Evolutionary conservation across 768 basidiomycete species (phyloP).

Genomic region (Pleurotus ostreatus): DNA sequence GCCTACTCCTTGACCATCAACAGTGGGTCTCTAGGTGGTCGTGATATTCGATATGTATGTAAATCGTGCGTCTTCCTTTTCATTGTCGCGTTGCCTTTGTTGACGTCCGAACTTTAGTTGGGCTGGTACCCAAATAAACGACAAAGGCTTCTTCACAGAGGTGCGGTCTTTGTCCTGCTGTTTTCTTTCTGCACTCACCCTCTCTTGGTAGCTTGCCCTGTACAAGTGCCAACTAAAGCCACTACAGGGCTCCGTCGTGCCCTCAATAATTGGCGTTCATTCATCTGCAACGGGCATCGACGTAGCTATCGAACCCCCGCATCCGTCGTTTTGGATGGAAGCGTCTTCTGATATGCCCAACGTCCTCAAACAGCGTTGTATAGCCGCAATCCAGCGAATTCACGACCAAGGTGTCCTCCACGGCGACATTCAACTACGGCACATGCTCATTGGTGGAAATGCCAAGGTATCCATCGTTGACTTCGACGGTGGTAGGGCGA

Average conservation of each 20-base stretch:
- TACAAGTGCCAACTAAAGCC: slow-evolving; percentile 46
- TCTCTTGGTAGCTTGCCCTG: slow-evolving; percentile 39
- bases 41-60: slow-evolving; percentile 8
- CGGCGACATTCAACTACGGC: slow-evolving; percentile 41
- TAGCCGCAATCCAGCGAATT: slow-evolving; percentile 46
- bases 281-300: slow-evolving; percentile 32
- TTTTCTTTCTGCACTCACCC: background rate
- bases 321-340: slow-evolving; percentile 58
- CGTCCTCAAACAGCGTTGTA: slow-evolving; percentile 45
- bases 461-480: slow-evolving; percentile 51
- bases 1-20: slow-evolving; percentile 10
- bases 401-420: slow-evolving; percentile 46
- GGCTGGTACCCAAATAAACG: background rate
- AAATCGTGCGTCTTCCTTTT: slow-evolving; percentile 9
- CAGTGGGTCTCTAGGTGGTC: slow-evolving; percentile 6
- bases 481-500: slow-evolving; percentile 39
- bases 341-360: slow-evolving; percentile 55
- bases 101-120: slow-evolving; percentile 4
- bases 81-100: background rate
- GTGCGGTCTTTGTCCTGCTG: background rate
- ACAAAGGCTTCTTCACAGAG: background rate
- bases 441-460: slow-evolving; percentile 54
- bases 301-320: slow-evolving; percentile 51
- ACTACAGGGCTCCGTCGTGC: slow-evolving; percentile 51
- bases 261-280: slow-evolving; percentile 48